Evolutionary conservation across 345 rosid genomes (phyloP).

Genomic region (Eucalyptus guilfoylei): DNA sequence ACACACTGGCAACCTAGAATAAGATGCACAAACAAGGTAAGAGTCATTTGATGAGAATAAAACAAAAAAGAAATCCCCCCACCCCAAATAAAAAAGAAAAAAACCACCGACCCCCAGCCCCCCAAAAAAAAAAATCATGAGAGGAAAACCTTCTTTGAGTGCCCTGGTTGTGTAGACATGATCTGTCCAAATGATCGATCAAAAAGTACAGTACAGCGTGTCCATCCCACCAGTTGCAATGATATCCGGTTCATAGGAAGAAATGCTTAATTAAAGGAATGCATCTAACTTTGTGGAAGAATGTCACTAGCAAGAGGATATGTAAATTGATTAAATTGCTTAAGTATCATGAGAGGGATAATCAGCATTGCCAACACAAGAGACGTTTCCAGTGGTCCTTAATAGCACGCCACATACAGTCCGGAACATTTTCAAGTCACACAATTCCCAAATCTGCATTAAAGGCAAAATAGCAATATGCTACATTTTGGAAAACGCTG

Average conservation of each 20-base stretch:
- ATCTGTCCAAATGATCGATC: slow-evolving; percentile 86
- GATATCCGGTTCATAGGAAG: slow-evolving; percentile 35
- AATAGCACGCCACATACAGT: not conserved
- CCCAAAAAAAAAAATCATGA: not conserved
- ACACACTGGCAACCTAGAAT: slow-evolving; percentile 79
- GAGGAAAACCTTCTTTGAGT: slow-evolving; percentile 72
- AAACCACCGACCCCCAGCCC: not conserved
- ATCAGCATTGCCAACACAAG: not conserved
- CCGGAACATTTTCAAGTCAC: not conserved
- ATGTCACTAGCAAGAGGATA: not conserved
- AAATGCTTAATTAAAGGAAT: not conserved
- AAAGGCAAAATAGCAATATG: not conserved
- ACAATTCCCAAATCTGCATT: not conserved
- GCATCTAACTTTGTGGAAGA: not conserved
- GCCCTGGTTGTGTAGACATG: slow-evolving; percentile 76
- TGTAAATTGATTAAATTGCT: not conserved
- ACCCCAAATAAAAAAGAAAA: not conserved
- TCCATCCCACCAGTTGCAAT: slow-evolving; percentile 95
- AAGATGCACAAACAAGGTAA: not conserved
- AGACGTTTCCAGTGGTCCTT: not conserved
- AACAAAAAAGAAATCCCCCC: not conserved
- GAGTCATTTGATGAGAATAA: not conserved
- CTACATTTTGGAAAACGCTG: slow-evolving; percentile 86
- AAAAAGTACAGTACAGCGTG: slow-evolving; percentile 59
- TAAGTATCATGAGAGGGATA: not conserved